These are phyloP conservation scores for Ogataea zsoltii DNA, from an alignment of 805 yeast species.

Conservation along the genomic window DNA sequence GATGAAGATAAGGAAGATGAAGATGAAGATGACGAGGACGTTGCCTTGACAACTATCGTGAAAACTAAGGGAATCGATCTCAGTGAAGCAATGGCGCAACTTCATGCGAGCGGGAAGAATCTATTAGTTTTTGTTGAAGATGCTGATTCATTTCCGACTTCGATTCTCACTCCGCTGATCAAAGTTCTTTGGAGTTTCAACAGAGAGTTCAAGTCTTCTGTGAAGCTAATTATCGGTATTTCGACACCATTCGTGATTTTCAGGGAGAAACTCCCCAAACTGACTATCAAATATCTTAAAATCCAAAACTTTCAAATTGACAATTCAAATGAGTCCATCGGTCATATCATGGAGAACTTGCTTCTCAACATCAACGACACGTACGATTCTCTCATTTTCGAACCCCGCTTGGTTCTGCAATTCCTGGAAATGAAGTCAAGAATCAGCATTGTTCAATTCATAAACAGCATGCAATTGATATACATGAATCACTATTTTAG, in stretches of 20 bases:
- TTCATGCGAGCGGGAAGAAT: slow-evolving; percentile 12
- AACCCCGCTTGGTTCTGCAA: slow-evolving; percentile 31
- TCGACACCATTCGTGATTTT: slow-evolving; percentile 37
- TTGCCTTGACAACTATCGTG: slow-evolving; percentile 4
- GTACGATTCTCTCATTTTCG: slow-evolving; percentile 34
- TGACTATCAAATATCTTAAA: slow-evolving; percentile 24
- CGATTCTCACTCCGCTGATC: slow-evolving; percentile 26
- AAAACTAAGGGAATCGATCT: slow-evolving; percentile 24
- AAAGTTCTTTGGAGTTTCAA: slow-evolving; percentile 27
- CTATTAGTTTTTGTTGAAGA: slow-evolving; percentile 35
- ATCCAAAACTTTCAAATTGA: slow-evolving; percentile 31
- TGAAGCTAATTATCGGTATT: slow-evolving; percentile 34
- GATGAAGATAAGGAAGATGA: slow-evolving; percentile 18
- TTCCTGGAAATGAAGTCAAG: slow-evolving; percentile 27
- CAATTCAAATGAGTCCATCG: slow-evolving; percentile 33
- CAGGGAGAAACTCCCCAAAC: slow-evolving; percentile 34
- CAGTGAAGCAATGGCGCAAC: slow-evolving; percentile 24
- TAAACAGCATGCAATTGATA: slow-evolving; percentile 32
- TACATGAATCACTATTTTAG: slow-evolving; percentile 37
- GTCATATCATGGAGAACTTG: slow-evolving; percentile 33
- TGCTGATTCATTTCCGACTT: slow-evolving; percentile 35
- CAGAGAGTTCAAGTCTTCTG: slow-evolving; percentile 11
- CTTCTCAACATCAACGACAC: slow-evolving; percentile 34
- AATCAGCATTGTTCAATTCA: slow-evolving; percentile 32
- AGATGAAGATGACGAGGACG: slow-evolving; percentile 5